Evolutionary conservation across 179 eudicot genomes (phyloP), one percentile per base, ranked within the genome.

Genomic region (Sideroxylon spinosum): DNA sequence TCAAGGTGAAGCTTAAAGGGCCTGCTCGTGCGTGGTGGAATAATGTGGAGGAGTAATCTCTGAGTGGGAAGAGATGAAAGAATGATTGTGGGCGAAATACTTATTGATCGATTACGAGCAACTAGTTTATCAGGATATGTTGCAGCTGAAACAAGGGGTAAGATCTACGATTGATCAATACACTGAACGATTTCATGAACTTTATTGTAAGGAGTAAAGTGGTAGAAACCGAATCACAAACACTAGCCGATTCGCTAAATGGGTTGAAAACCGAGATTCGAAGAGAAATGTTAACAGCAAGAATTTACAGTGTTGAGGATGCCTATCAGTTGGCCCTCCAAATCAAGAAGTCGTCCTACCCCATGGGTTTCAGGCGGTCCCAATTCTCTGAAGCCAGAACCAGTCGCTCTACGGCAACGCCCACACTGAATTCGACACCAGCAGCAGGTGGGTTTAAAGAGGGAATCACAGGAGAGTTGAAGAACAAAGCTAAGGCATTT

Each of bases 1-100:
- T 28, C n/a, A 71, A 71, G 17, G 52, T 71, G 75, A 49, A 71
- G 29, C 17, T 71, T 19, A 71, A 49, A 25, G 75, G 75, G 16
- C 60, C n/a, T 16, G 61, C 61, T 1, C 1, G 29, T 19, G 4
- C 22, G 16, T 63, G 68, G 75, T 71, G 74, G 74, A 59, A 13
- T 3, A 52, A 22, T 61, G 22, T 52, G 22, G 59, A 71, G 23
- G 29, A 50, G 8, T 19, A 4, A 52, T 71, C 5, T 6, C 50
- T 28, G 44, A 71, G 20, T 52, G 32, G 19, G 75, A 71, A 0
- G 75, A 71, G 23, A 71, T 63, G 67, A 63, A 63, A 17, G 3
- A 50, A 9, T 50, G 50, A 44, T 49, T 52, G 16, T 61, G 50
- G 50, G 61, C 22, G 16, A 71, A 29, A 25, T 71, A 8, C 23